Evolutionary conservation across 352 stramenopile species (phyloP).

Genomic region (Achlya hypogyna): DNA sequence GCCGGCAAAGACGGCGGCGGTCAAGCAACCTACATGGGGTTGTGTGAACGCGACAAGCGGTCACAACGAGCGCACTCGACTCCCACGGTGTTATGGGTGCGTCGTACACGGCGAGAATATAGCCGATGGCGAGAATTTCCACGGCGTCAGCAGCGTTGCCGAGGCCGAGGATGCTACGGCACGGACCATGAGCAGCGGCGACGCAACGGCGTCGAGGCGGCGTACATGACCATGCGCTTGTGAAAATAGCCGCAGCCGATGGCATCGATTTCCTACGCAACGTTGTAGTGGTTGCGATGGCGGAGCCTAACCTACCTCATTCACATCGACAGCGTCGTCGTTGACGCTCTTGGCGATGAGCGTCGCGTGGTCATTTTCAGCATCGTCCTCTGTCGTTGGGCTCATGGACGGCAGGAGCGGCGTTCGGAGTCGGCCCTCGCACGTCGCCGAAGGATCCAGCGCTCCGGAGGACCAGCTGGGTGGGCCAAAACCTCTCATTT

Average conservation of each 20-base stretch:
- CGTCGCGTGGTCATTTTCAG: neutral
- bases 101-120: constrained; percentile 81
- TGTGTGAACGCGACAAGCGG: neutral
- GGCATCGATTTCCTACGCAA: constrained; percentile 50
- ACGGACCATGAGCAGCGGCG: neutral
- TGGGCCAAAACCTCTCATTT: no score
- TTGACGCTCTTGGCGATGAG: neutral
- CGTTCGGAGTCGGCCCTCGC: no score
- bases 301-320: neutral
- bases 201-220: constrained; percentile 25
- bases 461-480: neutral
- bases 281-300: neutral
- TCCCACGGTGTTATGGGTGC: constrained; percentile 58
- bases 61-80: constrained; percentile 51
- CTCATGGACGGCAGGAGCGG: neutral
- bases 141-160: constrained; percentile 86
- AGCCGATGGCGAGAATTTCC: constrained; percentile 86
- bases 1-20: constrained; percentile 80
- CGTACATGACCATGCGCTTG: constrained; percentile 54
- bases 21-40: constrained; percentile 66
- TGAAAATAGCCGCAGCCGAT: constrained; percentile 70
- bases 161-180: constrained; percentile 53
- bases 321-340: neutral
- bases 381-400: no score
- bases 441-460: no score